These are phyloP conservation scores for Komagataella pastoris DNA, from an alignment of 805 yeast genomes.

Conservation along the genomic window DNA sequence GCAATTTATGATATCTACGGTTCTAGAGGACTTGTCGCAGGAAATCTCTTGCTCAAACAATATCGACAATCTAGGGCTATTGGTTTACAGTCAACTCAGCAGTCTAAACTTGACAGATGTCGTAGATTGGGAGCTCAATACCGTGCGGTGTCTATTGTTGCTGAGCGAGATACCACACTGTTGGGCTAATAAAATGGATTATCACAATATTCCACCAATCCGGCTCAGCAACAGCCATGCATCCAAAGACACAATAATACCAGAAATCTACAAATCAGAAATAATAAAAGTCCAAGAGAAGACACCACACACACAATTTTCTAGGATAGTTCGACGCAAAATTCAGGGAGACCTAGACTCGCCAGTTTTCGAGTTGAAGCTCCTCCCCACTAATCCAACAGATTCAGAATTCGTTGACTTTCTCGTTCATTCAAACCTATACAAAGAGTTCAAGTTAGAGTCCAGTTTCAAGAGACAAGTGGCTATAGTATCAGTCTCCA, in stretches of 20 bases:
- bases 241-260: neutral
- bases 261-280: neutral
- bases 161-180: slow-evolving; percentile 7
- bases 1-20: neutral
- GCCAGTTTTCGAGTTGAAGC: neutral
- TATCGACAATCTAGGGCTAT: slow-evolving; percentile 10
- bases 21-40: neutral
- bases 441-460: slow-evolving; percentile 34
- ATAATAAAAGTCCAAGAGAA: neutral
- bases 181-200: slow-evolving; percentile 6
- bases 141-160: slow-evolving; percentile 32
- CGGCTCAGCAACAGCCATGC: neutral
- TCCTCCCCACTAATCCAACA: slow-evolving; percentile 4
- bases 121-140: slow-evolving; percentile 39
- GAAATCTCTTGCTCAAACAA: neutral
- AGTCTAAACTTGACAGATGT: slow-evolving; percentile 21
- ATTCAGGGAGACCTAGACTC: neutral
- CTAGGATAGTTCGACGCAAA: neutral
- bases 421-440: slow-evolving; percentile 27
- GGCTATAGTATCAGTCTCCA: slow-evolving; percentile 35
- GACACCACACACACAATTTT: neutral
- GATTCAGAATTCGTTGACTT: slow-evolving; percentile 19
- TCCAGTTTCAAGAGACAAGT: slow-evolving; percentile 27
- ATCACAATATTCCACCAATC: neutral
- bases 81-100: slow-evolving; percentile 12